Evolutionary conservation across 306 rosid genomes (phyloP), one percentile per base, ranked within the genome.

Genomic region (Prinsepia uniflora): DNA sequence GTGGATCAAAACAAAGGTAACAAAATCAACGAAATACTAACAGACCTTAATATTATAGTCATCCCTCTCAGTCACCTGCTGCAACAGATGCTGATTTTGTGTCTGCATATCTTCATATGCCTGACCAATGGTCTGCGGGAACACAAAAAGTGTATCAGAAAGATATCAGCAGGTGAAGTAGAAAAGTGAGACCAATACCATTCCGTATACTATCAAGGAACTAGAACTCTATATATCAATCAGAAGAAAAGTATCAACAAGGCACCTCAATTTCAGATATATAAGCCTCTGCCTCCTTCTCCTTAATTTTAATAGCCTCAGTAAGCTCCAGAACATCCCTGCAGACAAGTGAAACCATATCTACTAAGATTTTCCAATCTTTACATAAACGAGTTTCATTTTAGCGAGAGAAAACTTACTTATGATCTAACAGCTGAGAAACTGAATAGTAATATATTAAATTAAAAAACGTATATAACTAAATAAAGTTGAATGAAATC

Each of bases 41-140:
- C 66, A 79, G 20, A 92, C 96, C 96, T 94, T 94, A 44, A 94
- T 87, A 82, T 94, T 90, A 80, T 86, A 91, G 79, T 94, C 99
- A 80, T 94, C 99, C 87, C 99, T 91, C 84, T 87, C 97, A 8
- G 89, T 75, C 79, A 94, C 97, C 82, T 82, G 96, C 79, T 89
- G 88, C 83, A 89, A 73, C 73, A 94, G 85, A 83, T 89, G 90
- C 78, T 91, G 97, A 75, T 91, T 85, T 84, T 94, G 99, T 17
- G 89, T 91, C 88, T 91, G 99, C 99, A 94, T 94, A 84, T 94
- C 99, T 83, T 94, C 99, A 67, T 94, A 94, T 67, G 99, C 99
- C 84, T 94, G 97, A 76, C 99, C 92, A 78, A 94, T 89, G 71
- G 97, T 94, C 99, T 94, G 75, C 72, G 81, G 36, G 80, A 80